Conservation (phyloP, 768 basidiomycete species). For the Xerocomellus chrysenteron region DNA sequence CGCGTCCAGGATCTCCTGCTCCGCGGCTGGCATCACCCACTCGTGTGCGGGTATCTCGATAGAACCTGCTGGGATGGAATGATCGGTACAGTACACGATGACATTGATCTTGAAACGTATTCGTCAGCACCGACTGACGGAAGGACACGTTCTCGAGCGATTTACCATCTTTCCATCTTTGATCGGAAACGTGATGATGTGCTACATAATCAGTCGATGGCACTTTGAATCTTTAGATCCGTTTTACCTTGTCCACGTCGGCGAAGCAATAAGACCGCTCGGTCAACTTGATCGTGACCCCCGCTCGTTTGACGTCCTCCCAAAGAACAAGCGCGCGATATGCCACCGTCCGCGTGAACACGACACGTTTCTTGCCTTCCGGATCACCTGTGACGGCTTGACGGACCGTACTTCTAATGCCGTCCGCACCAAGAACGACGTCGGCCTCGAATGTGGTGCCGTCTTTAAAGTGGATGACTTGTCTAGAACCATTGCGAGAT, state of each 20-base stretch:
- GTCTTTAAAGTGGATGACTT: conserved; percentile 47
- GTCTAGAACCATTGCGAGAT: conserved; percentile 23
- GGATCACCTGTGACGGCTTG: too few species aligned
- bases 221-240: not conserved
- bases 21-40: conserved; percentile 43
- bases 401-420: too few species aligned
- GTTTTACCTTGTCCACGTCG: conserved; percentile 44
- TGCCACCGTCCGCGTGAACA: conserved; percentile 32
- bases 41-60: conserved; percentile 28
- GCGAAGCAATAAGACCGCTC: conserved; percentile 41
- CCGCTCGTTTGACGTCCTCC: conserved; percentile 39
- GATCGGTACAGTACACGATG: conserved; percentile 42
- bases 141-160: not conserved
- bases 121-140: not conserved
- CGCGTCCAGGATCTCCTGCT: conserved; percentile 43
- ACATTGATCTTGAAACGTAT: conserved; percentile 42
- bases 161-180: conserved; percentile 41
- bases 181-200: conserved; percentile 54
- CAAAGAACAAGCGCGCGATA: conserved; percentile 49
- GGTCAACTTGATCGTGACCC: conserved; percentile 41
- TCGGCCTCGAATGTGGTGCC: conserved; percentile 46
- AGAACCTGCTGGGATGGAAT: conserved; percentile 26
- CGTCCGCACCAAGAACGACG: conserved; percentile 43
- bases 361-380: too few species aligned
- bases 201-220: conserved; percentile 33